Evolutionary conservation across 306 rosid genomes (phyloP), one percentile per base, ranked within the genome.

Genomic region (Gastrolobium villosum): DNA sequence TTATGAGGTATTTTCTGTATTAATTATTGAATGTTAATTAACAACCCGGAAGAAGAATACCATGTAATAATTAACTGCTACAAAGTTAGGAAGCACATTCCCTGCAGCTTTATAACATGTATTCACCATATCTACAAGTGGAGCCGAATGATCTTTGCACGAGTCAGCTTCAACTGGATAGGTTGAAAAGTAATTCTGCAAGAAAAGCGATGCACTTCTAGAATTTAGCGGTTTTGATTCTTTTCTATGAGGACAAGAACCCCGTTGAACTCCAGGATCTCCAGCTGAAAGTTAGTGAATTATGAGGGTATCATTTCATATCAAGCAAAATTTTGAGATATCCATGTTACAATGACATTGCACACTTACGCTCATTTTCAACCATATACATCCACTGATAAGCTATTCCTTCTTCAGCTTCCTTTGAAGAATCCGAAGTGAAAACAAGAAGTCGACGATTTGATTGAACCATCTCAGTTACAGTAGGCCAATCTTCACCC

Each of bases 51-150:
- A 67, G 15, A 50, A 78, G 73, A 75, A 59, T 93, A 95, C 98
- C 99, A 95, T 93, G 88, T 95, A 95, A 87, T 87, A 95, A 82
- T 95, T 91, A 54, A 95, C 97, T 1, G 97, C 99, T 88, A 95
- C 54, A 20, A 92, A 93, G 84, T 86, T 95, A 52, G 99, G 98
- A 84, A 95, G 76, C 56, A 52, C 11, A 72, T 86, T 90, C 76
- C 99, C 97, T 20, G 98, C 90, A 69, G 98, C 92, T 84, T 90
- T 95, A 82, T 88, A 93, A 76, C 99, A 95, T 46, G 99, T 88
- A 61, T 85, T 78, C 35, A 87, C 88, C 99, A 93, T 95, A 68
- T 86, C 89, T 69, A 86, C 85, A 63, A 95, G 94, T 60, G 97
- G 87, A 80, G 91, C 90, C 7, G 98, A 93, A 87, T 95, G 89